Evolutionary conservation across 1,284 basidiomycete species (phyloP), one percentile per base, ranked within the genome.

Genomic region (Puccinia triticina): DNA sequence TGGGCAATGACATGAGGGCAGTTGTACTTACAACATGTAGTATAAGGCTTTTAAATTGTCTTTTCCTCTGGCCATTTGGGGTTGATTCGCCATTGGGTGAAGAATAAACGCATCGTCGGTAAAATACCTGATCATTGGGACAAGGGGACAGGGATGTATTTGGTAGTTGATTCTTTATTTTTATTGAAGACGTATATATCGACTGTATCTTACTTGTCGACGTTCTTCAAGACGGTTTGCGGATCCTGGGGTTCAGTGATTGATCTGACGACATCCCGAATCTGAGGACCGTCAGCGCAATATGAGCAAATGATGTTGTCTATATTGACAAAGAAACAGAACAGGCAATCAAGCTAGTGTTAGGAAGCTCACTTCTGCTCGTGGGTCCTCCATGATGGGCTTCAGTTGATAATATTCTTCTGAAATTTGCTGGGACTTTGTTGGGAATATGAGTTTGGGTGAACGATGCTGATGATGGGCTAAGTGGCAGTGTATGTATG

Each of bases 181-280:
- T 16, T 50, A 2, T 16, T 2, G 48, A 21, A 50, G 18, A 50
- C n/a, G 26, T n/a, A n/a, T n/a, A 21, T 26, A 57, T 26, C 55
- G 5, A 26, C 26, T 57, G 12, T 10, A 29, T 23, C 67, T 57
- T n/a, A 80, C 77, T 80, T 80, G 14, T 71, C 66, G 48, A 80
- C 55, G 40, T 80, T 80, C 32, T 26, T 32, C 21, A 67, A 53
- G 18, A 80, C 34, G n/a, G 32, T 69, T 71, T 2, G 37, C 5
- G 77, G 66, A 71, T 71, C 67, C 26, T 71, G 59, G 12, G 77
- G 66, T 46, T 80, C 77, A 11, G 77, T 80, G 34, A 80, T 71
- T 1, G 67, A 80, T 59, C 77, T 43, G n/a, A 80, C 77, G 7
- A 80, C 77, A 43, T 80, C 66, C 43, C 29, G 29, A 57, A 80